Evolutionary conservation across 208 protist genomes (phyloP).

Genomic region (Leishmania amazonensis): DNA sequence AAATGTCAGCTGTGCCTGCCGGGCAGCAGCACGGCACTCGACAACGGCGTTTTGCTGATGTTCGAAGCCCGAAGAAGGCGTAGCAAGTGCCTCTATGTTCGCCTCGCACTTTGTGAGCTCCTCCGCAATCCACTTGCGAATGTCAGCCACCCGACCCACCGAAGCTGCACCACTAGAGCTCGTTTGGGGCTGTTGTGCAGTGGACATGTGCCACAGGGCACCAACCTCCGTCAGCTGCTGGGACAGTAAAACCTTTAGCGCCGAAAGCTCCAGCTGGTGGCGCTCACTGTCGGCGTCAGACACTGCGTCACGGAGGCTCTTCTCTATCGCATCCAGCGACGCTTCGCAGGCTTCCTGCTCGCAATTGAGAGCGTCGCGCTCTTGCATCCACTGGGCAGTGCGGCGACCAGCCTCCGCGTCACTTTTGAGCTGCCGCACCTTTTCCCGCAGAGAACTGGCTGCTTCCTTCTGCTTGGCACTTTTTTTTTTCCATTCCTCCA

Average conservation of each 20-base stretch:
- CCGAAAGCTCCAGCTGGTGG: constrained; percentile 10
- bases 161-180: not conserved
- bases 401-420: constrained; percentile 19
- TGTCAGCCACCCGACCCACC: not conserved
- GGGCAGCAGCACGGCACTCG: constrained; percentile 11
- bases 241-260: constrained; percentile 12
- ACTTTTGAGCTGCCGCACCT: constrained; percentile 46
- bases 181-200: not conserved
- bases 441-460: constrained; percentile 28
- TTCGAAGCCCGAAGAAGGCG: not conserved
- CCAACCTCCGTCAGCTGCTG: constrained; percentile 20
- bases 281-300: not conserved
- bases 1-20: constrained; percentile 5
- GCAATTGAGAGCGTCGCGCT: constrained; percentile 30
- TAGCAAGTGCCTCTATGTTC: not conserved
- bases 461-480: constrained; percentile 25
- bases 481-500: constrained; percentile 53
- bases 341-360: constrained; percentile 34
- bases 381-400: constrained; percentile 32
- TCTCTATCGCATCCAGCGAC: not conserved
- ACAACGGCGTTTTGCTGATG: not conserved
- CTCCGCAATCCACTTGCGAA: constrained; percentile 24
- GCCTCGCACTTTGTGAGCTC: constrained; percentile 11
- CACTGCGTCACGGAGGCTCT: not conserved
- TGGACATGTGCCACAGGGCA: not conserved